phyloP scores from a whole-genome alignment of 2,329 filamentous ascomycete genomes.

The Trichoderma sp. region DNA sequence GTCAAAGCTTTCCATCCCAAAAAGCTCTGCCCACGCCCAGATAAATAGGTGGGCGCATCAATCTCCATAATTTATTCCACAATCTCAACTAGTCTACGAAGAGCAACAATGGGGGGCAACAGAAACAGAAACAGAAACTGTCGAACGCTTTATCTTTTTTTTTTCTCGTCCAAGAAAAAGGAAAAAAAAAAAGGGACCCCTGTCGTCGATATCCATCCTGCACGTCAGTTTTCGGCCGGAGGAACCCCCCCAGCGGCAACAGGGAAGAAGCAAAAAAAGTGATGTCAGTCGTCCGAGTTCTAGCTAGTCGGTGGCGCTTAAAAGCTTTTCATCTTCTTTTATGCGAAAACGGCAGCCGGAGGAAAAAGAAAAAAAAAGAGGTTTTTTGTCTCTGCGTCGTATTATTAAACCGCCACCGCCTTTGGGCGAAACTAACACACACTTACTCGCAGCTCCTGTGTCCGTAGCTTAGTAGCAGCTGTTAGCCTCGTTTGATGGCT shows the following conservation, averaged over 20 bases:
- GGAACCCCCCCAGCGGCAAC: background rate
- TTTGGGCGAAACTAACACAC: background rate
- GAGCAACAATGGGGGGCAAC: background rate
- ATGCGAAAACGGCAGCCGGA: background rate
- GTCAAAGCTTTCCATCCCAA: background rate
- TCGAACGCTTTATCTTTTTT: background rate
- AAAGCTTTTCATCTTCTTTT: background rate
- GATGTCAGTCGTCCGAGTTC: background rate
- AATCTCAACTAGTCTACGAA: background rate
- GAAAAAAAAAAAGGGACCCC: background rate
- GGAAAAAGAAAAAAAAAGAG: too few species aligned
- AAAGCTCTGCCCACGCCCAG: background rate
- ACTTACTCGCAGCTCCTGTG: background rate
- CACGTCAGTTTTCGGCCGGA: background rate
- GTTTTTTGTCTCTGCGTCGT: background rate
- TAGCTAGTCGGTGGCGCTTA: background rate
- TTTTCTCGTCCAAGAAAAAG: background rate
- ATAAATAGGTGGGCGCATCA: background rate
- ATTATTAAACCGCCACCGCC: background rate
- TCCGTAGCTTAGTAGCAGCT: too few species aligned
- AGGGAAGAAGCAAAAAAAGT: background rate
- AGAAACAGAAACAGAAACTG: background rate
- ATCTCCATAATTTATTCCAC: background rate
- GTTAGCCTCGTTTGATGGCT: too few species aligned
- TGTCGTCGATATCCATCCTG: background rate